Percentiles rank a stretch among this genome's conserved stretches.
These are phyloP conservation scores for Exophiala bonariae DNA, from an alignment of 2,329 filamentous ascomycete species.

Conservation along the genomic window DNA sequence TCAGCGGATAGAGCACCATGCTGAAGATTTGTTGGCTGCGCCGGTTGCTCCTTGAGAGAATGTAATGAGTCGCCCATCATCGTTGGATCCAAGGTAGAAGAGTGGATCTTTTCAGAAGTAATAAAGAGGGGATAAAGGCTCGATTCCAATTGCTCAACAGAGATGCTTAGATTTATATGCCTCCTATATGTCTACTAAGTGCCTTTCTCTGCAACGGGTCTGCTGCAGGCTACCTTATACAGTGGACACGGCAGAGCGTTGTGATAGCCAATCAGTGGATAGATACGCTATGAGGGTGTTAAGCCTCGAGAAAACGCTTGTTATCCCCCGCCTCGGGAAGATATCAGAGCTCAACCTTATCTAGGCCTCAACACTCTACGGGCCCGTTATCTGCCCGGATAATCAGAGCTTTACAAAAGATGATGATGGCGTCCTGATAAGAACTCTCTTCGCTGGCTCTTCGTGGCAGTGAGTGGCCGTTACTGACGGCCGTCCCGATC, in stretches of 20 bases:
- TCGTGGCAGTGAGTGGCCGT: not conserved
- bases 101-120: too few species aligned
- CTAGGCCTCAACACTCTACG: not conserved
- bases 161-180: not conserved
- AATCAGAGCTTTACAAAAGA: not conserved
- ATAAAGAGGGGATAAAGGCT: constrained; percentile 1
- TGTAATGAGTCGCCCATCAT: constrained; percentile 10
- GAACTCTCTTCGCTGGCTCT: not conserved
- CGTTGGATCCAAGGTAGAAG: too few species aligned
- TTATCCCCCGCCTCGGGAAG: constrained; percentile 7
- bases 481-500: too few species aligned
- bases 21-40: constrained; percentile 3
- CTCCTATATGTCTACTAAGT: constrained; percentile 6
- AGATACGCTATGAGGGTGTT: not conserved
- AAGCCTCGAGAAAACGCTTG: not conserved
- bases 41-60: constrained; percentile 4
- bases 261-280: constrained; percentile 6
- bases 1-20: constrained; percentile 4
- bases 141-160: not conserved
- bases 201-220: not conserved
- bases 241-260: constrained; percentile 1
- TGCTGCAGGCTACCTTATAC: not conserved
- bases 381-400: constrained; percentile 1
- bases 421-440: constrained; percentile 1
- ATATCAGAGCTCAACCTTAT: constrained; percentile 5